Percentiles rank a stretch among this genome's conserved stretches.
Conservation (phyloP, 306 rosid genomes). For the Cicer arietinum region DNA sequence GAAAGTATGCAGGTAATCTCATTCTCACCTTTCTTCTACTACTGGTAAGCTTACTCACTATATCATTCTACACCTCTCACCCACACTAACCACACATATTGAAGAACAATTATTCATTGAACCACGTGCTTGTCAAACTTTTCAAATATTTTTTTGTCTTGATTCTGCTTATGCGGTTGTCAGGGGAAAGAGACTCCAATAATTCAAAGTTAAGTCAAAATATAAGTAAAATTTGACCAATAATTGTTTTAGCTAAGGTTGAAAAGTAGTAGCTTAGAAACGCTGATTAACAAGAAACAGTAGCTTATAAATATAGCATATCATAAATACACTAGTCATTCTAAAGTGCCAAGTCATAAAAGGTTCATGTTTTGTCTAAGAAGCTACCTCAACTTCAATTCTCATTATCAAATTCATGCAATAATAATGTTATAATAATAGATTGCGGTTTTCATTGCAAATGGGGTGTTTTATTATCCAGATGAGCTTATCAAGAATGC, state of each 20-base stretch:
- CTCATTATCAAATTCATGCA: constrained; percentile 5
- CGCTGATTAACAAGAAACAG: background rate
- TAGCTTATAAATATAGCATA: constrained; percentile 14
- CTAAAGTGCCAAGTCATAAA: constrained; percentile 8
- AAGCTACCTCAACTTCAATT: constrained; percentile 15
- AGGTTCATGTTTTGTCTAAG: constrained; percentile 13
- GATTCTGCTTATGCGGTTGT: too few species aligned
- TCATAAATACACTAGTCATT: constrained; percentile 8
- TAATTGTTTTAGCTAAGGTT: too few species aligned
- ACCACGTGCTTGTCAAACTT: background rate
- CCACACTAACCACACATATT: background rate
- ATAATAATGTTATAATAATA: background rate
- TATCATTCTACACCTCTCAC: too few species aligned
- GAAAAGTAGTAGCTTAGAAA: too few species aligned
- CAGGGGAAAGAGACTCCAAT: too few species aligned
- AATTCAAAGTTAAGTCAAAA: too few species aligned
- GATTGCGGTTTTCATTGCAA: constrained; percentile 30
- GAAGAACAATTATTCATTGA: background rate
- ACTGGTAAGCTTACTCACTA: background rate
- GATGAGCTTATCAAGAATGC: constrained; percentile 90
- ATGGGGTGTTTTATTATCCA: constrained; percentile 39
- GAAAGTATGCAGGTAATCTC: constrained; percentile 81
- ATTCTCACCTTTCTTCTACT: constrained; percentile 20
- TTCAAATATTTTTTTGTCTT: background rate
- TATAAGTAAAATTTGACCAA: too few species aligned